These are phyloP conservation scores for Theobroma cacao DNA, from an alignment of 345 rosid genomes.

Conservation along the genomic window DNA sequence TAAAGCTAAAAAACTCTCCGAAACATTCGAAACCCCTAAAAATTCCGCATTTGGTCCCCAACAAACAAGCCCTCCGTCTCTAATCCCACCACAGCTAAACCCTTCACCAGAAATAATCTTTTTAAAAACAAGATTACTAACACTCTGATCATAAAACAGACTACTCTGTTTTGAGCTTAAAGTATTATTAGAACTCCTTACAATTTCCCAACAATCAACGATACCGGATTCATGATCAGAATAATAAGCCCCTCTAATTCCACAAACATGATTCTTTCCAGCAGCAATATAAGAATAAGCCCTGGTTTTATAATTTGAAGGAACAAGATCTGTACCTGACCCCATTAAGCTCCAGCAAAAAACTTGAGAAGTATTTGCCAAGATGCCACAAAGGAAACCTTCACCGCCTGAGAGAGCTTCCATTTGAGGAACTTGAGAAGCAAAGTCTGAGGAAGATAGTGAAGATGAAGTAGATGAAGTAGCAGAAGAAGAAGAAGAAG, in stretches of 20 bases:
- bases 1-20: conserved; percentile 39
- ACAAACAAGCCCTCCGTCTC: conserved; percentile 70
- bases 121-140: conserved; percentile 48
- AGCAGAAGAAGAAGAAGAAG: conserved; percentile 28
- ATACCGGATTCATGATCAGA: conserved; percentile 64
- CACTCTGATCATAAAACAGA: conserved; percentile 41
- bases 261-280: conserved; percentile 81
- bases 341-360: conserved; percentile 60
- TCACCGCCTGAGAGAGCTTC: conserved; percentile 10
- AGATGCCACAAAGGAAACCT: conserved; percentile 12
- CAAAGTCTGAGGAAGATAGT: neutral
- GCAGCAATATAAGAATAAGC: conserved; percentile 81
- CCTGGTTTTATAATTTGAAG: conserved; percentile 41
- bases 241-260: conserved; percentile 80
- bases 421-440: conserved; percentile 10
- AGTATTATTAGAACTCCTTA: conserved; percentile 30
- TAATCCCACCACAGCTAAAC: conserved; percentile 76
- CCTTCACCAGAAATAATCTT: conserved; percentile 79
- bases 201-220: conserved; percentile 80
- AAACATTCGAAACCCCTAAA: conserved; percentile 44
- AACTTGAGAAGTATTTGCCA: conserved; percentile 21
- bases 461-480: neutral
- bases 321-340: conserved; percentile 66
- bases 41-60: conserved; percentile 66
- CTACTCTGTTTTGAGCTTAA: conserved; percentile 36